A percentile compares a stretch with the other conserved stretches of the same genome.
Conservation (phyloP, 2,329 filamentous ascomycete genomes). For the Claviceps paspali region DNA sequence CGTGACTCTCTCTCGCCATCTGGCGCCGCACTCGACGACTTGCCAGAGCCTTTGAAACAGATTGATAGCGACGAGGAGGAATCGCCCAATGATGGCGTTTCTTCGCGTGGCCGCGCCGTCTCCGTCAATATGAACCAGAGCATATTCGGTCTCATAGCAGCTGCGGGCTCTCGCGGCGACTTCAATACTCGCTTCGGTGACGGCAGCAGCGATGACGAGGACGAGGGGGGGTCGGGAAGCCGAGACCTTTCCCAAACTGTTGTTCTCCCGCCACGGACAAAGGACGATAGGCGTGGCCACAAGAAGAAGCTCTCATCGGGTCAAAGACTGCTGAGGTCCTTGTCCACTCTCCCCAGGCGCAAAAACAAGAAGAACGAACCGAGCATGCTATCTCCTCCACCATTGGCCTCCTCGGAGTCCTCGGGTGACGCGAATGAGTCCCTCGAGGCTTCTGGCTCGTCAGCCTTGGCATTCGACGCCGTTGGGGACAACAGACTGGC, state of each 20-base stretch:
- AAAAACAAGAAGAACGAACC: slow-evolving; percentile 24
- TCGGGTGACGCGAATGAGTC: slow-evolving; percentile 14
- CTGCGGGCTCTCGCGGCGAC: slow-evolving; percentile 68
- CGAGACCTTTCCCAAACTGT: slow-evolving; percentile 26
- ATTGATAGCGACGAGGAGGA: slow-evolving; percentile 35
- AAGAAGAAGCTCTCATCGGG: slow-evolving; percentile 44
- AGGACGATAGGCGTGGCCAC: slow-evolving; percentile 26
- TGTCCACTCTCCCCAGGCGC: slow-evolving; percentile 42
- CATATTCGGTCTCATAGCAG: slow-evolving; percentile 83
- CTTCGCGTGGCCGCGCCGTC: slow-evolving; percentile 30
- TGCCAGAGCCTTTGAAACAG: slow-evolving; percentile 38
- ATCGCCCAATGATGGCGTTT: slow-evolving; percentile 21
- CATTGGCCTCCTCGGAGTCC: slow-evolving; percentile 17
- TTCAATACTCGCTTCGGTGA: slow-evolving; percentile 69
- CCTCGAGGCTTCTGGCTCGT: slow-evolving; percentile 10
- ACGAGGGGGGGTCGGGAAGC: slow-evolving; percentile 31
- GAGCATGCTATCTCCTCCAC: slow-evolving; percentile 25
- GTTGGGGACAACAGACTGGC: slow-evolving; percentile 34
- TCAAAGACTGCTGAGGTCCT: slow-evolving; percentile 47
- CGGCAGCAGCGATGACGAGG: slow-evolving; percentile 69
- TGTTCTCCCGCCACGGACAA: slow-evolving; percentile 19
- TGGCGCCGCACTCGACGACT: slow-evolving; percentile 25
- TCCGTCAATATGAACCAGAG: slow-evolving; percentile 80
- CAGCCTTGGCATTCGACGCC: slow-evolving; percentile 10
- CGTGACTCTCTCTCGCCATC: slow-evolving; percentile 20